phyloP scores from a whole-genome alignment of 2,329 filamentous ascomycete genomes.

The Colletotrichum liaoningense region DNA sequence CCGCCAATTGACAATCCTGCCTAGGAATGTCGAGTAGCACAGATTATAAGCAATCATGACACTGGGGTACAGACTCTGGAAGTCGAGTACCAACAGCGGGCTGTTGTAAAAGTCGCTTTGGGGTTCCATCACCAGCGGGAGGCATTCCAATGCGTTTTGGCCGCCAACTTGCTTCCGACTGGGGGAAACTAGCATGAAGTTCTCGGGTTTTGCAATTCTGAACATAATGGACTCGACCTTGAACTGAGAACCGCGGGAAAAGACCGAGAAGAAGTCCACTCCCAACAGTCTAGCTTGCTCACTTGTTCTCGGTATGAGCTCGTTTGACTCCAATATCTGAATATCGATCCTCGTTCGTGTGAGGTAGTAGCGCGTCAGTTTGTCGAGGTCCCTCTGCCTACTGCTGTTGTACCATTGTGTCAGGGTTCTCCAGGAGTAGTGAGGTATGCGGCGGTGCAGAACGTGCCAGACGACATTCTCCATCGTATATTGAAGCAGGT shows the following conservation, averaged over 20 bases:
- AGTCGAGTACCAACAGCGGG: conserved; percentile 91
- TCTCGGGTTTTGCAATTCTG: conserved; percentile 96
- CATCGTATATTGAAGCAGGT: conserved; percentile 93
- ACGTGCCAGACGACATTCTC: conserved; percentile 96
- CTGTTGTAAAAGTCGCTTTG: conserved; percentile 94
- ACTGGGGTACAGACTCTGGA: conserved; percentile 95
- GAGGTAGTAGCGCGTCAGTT: conserved; percentile 82
- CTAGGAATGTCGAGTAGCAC: conserved; percentile 96
- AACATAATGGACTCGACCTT: conserved; percentile 99
- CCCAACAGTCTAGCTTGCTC: conserved; percentile 94
- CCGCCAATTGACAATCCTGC: conserved; percentile 87
- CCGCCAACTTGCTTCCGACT: conserved; percentile 91
- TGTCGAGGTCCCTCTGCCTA: conserved; percentile 76
- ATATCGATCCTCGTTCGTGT: conserved; percentile 83
- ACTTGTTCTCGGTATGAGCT: conserved; percentile 87
- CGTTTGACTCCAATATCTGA: conserved; percentile 92
- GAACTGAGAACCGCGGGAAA: conserved; percentile 94
- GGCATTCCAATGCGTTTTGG: conserved; percentile 93
- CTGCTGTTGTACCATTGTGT: conserved; percentile 84
- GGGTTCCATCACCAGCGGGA: conserved; percentile 97
- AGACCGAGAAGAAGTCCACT: conserved; percentile 97
- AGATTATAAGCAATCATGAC: conserved; percentile 99
- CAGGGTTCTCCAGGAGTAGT: conserved; percentile 83
- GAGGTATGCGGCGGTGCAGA: conserved; percentile 86
- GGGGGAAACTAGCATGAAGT: conserved; percentile 89